phyloP scores from a whole-genome alignment of 2,329 filamentous ascomycete species.

The Pestalotiopsis sp. region DNA sequence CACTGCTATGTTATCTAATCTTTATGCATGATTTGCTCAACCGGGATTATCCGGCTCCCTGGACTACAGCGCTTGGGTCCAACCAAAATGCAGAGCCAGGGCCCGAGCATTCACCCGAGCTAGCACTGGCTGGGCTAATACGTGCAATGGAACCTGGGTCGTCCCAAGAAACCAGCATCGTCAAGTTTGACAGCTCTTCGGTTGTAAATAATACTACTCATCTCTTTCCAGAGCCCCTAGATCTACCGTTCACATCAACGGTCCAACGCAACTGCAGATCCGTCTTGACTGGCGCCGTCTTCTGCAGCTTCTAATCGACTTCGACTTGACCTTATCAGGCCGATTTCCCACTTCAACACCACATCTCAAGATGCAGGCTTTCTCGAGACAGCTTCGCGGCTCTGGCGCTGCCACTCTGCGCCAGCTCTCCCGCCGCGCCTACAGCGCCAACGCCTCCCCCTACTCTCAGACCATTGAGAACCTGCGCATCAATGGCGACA shows the following conservation, averaged over 20 bases:
- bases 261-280: neutral
- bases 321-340: neutral
- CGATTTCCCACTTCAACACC: conserved; percentile 6
- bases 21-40: neutral
- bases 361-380: conserved; percentile 73
- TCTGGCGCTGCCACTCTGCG: conserved; percentile 68
- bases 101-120: conserved; percentile 4
- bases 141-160: neutral
- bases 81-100: neutral
- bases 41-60: conserved; percentile 4
- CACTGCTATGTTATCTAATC: neutral
- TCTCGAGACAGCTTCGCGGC: conserved; percentile 66
- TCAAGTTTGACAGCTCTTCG: conserved; percentile 6
- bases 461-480: conserved; percentile 78
- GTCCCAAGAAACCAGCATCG: neutral
- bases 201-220: conserved; percentile 5
- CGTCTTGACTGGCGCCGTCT: conserved; percentile 4
- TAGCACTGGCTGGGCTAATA: neutral
- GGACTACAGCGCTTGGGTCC: neutral
- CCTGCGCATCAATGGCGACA: conserved; percentile 89
- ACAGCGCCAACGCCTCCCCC: conserved; percentile 69
- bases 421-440: conserved; percentile 67
- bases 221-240: neutral
- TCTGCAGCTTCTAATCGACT: neutral
- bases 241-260: conserved; percentile 4